Percentiles rank a stretch among this genome's conserved stretches.
These are phyloP conservation scores for Brettanomyces sp. DNA, from an alignment of 805 yeast genomes.

Conservation along the genomic window DNA sequence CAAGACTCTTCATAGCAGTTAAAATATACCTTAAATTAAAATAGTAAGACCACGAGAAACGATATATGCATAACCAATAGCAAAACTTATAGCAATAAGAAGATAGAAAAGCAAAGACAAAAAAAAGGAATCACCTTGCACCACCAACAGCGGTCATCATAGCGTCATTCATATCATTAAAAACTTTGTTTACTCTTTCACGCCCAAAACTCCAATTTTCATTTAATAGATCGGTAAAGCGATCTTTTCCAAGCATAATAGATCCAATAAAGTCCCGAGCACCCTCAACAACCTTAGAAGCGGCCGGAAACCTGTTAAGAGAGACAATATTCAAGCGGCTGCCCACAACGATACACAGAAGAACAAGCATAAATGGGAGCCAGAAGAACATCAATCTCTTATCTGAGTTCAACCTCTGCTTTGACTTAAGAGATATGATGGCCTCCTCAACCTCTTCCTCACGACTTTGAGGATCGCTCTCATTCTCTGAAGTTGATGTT, in stretches of 20 bases:
- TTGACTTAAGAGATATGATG: conserved; percentile 18
- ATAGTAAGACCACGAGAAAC: too few species aligned
- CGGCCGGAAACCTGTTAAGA: conserved; percentile 12
- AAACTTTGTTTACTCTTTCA: conserved; percentile 22
- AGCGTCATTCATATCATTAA: conserved; percentile 33
- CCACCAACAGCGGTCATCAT: conserved; percentile 28
- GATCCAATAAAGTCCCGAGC: conserved; percentile 37
- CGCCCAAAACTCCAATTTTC: conserved; percentile 25
- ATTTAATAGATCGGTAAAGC: conserved; percentile 24
- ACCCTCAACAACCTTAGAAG: conserved; percentile 26
- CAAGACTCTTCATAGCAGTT: too few species aligned
- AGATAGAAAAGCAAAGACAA: conserved; percentile 1
- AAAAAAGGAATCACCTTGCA: background rate
- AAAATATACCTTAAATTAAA: too few species aligned
- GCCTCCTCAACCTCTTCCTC: conserved; percentile 5
- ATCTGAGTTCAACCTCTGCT: conserved; percentile 56
- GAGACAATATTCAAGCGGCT: conserved; percentile 18
- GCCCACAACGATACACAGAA: conserved; percentile 33
- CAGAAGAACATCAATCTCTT: conserved; percentile 83
- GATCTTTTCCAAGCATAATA: conserved; percentile 39
- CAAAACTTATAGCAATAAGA: too few species aligned
- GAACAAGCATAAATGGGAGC: conserved; percentile 65
- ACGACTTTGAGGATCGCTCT: background rate
- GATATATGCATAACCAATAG: too few species aligned
- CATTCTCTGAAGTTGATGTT: conserved; percentile 1